Conservation (phyloP, 2,329 filamentous ascomycete species). For the Aciculosporium take region DNA sequence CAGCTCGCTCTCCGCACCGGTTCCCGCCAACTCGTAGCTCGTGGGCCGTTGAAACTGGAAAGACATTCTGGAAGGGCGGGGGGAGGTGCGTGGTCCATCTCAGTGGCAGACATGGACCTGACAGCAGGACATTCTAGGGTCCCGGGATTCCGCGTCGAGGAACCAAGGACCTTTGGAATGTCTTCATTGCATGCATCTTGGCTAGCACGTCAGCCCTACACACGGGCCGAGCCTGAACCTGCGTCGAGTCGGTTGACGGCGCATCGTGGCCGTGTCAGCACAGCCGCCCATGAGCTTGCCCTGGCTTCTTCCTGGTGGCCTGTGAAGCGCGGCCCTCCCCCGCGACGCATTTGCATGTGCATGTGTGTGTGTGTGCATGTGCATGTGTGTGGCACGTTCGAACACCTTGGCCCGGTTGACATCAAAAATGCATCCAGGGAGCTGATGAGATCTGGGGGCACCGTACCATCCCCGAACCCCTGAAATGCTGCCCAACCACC, state of each 20-base stretch:
- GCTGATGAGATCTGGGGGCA: too few relatives aligned
- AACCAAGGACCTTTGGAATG: constrained; percentile 6
- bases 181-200: constrained; percentile 5
- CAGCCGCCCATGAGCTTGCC: background rate
- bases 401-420: too few relatives aligned
- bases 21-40: background rate
- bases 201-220: constrained; percentile 7
- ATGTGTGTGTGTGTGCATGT: too few relatives aligned
- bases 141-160: constrained; percentile 5
- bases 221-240: constrained; percentile 6
- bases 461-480: too few relatives aligned
- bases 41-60: constrained; percentile 3
- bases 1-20: constrained; percentile 1
- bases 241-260: constrained; percentile 4
- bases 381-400: too few relatives aligned
- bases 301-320: background rate
- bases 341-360: background rate
- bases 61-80: constrained; percentile 5
- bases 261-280: constrained; percentile 3
- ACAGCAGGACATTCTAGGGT: constrained; percentile 2
- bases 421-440: too few relatives aligned
- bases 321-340: background rate
- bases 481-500: too few relatives aligned
- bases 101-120: background rate
- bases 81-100: constrained; percentile 1